phyloP scores from a whole-genome alignment of 257 asterid genomes.

The Scutellaria baicalensis region DNA sequence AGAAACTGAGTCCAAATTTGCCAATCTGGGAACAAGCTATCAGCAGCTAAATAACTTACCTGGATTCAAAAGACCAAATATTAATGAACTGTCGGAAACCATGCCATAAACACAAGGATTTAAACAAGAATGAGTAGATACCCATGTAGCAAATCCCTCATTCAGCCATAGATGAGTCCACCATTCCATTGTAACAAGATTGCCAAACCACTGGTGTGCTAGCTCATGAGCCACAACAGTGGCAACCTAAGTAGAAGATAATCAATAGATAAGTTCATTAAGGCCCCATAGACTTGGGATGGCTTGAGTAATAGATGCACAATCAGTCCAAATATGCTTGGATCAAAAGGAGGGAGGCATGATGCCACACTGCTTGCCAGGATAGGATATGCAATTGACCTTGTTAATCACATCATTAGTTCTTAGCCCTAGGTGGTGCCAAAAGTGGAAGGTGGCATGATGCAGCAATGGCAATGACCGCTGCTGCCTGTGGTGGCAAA shows the following conservation, averaged over 20 bases:
- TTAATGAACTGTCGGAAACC: slow-evolving; percentile 2
- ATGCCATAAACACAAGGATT: not conserved
- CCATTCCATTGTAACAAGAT: slow-evolving; percentile 99
- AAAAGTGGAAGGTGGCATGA: too few relatives aligned
- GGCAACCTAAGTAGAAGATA: slow-evolving; percentile 58
- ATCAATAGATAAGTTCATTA: slow-evolving; percentile 4
- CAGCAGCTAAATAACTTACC: slow-evolving; percentile 92
- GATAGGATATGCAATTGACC: too few relatives aligned
- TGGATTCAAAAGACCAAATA: slow-evolving; percentile 22
- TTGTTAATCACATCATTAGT: too few relatives aligned
- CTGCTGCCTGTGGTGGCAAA: too few relatives aligned
- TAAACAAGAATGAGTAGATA: slow-evolving; percentile 21
- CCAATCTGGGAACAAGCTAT: slow-evolving; percentile 93
- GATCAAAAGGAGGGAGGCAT: too few relatives aligned
- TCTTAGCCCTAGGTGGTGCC: too few relatives aligned
- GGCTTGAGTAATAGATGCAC: not conserved
- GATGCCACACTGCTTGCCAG: too few relatives aligned
- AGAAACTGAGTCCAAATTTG: slow-evolving; percentile 92
- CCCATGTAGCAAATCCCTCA: slow-evolving; percentile 99
- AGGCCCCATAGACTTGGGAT: not conserved
- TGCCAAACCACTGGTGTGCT: slow-evolving; percentile 99
- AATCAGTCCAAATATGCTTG: not conserved
- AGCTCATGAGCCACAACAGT: slow-evolving; percentile 94
- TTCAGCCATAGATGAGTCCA: slow-evolving; percentile 98
- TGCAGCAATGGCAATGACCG: too few relatives aligned